Evolutionary conservation across 2,329 filamentous ascomycete genomes (phyloP).

Genomic region (Apiospora hydei): DNA sequence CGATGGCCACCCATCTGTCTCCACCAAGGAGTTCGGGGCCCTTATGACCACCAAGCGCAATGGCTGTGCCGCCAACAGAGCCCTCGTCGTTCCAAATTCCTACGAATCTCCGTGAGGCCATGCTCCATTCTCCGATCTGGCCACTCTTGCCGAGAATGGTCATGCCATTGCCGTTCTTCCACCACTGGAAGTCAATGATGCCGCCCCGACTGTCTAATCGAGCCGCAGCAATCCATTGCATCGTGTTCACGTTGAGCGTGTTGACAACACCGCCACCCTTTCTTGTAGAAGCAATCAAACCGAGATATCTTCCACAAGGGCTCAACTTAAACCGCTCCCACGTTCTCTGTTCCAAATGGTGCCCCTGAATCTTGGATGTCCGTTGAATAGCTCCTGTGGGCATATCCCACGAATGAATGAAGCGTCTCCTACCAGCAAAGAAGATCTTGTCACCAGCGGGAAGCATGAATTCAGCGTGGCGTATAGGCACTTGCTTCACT

Average conservation of each 20-base stretch:
- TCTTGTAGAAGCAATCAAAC: slow-evolving; percentile 76
- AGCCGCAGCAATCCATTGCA: slow-evolving; percentile 87
- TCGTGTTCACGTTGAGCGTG: slow-evolving; percentile 77
- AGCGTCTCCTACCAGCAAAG: slow-evolving; percentile 85
- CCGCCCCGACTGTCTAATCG: slow-evolving; percentile 83
- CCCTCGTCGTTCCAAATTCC: slow-evolving; percentile 91
- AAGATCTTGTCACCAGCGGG: slow-evolving; percentile 80
- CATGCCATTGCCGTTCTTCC: slow-evolving; percentile 76
- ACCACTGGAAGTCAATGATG: slow-evolving; percentile 58
- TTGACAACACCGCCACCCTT: slow-evolving; percentile 92
- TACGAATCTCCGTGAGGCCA: slow-evolving; percentile 72
- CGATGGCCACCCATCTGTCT: slow-evolving; percentile 88
- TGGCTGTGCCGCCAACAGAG: slow-evolving; percentile 81
- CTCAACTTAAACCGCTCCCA: slow-evolving; percentile 93
- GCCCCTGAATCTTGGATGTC: slow-evolving; percentile 76
- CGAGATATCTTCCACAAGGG: slow-evolving; percentile 87
- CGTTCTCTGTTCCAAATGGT: slow-evolving; percentile 80
- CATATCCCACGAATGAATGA: slow-evolving; percentile 95
- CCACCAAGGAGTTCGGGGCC: slow-evolving; percentile 71
- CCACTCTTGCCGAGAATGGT: slow-evolving; percentile 86
- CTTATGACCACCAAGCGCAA: slow-evolving; percentile 76
- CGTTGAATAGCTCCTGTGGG: slow-evolving; percentile 83
- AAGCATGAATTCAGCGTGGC: slow-evolving; percentile 80
- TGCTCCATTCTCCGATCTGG: slow-evolving; percentile 88
- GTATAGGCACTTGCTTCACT: slow-evolving; percentile 82